Conservation (phyloP, 495 filamentous ascomycete genomes). For the Annulohypoxylon maeteangense region DNA sequence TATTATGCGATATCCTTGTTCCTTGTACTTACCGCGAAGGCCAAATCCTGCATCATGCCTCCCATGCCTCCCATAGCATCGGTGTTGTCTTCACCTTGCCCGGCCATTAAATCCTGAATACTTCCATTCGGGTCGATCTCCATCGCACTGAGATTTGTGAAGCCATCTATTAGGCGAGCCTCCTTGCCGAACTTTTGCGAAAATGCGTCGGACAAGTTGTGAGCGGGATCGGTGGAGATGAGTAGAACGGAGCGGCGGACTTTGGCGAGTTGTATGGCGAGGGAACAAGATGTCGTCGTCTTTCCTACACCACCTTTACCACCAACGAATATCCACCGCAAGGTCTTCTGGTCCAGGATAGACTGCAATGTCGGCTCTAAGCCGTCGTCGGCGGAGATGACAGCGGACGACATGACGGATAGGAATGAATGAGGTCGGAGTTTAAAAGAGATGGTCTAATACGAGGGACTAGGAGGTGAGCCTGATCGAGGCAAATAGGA, state of each 20-base stretch:
- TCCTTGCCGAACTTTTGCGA: conserved; percentile 99
- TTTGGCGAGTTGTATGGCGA: conserved; percentile 97
- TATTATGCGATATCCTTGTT: background rate
- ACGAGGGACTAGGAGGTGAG: background rate
- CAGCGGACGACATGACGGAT: conserved; percentile 67
- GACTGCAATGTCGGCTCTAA: conserved; percentile 94
- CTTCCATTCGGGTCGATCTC: conserved; percentile 99
- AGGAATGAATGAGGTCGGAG: background rate
- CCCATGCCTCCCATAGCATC: conserved; percentile 67
- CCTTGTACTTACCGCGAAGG: conserved; percentile 63
- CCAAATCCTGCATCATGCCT: conserved; percentile 73
- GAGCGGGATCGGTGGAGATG: conserved; percentile 97
- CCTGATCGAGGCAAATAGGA: background rate
- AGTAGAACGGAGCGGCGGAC: conserved; percentile 94
- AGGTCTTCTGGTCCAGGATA: conserved; percentile 89
- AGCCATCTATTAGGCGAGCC: conserved; percentile 89
- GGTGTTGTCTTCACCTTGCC: conserved; percentile 77
- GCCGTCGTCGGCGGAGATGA: conserved; percentile 73
- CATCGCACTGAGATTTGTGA: conserved; percentile 95
- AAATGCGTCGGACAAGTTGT: conserved; percentile 98
- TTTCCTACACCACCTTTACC: conserved; percentile 99
- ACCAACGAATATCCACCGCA: conserved; percentile 99
- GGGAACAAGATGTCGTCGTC: conserved; percentile 97
- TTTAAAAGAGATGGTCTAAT: background rate
- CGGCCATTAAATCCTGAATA: conserved; percentile 91